Percentiles rank a stretch among this genome's conserved stretches.
phyloP scores from a whole-genome alignment of 768 basidiomycete genomes.

The Mycena crocata region DNA sequence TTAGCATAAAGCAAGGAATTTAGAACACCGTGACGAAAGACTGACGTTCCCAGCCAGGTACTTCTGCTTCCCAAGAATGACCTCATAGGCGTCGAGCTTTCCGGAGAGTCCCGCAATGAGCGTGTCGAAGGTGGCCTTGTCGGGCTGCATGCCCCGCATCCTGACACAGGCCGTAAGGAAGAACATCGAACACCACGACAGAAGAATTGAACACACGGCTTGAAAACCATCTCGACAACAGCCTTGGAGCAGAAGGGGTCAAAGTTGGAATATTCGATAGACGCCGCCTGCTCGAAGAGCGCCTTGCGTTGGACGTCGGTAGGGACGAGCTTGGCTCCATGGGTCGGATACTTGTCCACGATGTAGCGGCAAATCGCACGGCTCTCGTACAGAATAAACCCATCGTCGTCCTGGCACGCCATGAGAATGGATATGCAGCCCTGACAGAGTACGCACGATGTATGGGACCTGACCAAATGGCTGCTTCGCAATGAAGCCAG shows the following conservation, averaged over 20 bases:
- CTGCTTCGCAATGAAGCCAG: neutral
- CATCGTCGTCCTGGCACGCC: slow-evolving; percentile 53
- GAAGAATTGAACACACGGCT: slow-evolving; percentile 16
- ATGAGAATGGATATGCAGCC: neutral
- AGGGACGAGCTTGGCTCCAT: slow-evolving; percentile 57
- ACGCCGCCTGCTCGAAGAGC: slow-evolving; percentile 38
- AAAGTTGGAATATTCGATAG: slow-evolving; percentile 23
- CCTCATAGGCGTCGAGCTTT: slow-evolving; percentile 64
- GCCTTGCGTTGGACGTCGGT: slow-evolving; percentile 36
- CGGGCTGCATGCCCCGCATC: slow-evolving; percentile 33
- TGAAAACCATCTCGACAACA: slow-evolving; percentile 18
- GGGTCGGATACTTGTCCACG: slow-evolving; percentile 51
- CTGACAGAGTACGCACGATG: slow-evolving; percentile 4
- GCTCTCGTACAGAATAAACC: slow-evolving; percentile 59
- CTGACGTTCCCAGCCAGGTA: slow-evolving; percentile 73
- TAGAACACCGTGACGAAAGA: neutral
- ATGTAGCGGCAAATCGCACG: slow-evolving; percentile 62
- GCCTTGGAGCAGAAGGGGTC: slow-evolving; percentile 7
- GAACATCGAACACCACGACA: neutral
- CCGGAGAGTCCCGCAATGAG: slow-evolving; percentile 43
- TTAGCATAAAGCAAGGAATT: neutral
- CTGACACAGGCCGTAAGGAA: neutral
- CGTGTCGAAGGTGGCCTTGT: slow-evolving; percentile 42
- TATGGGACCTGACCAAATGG: slow-evolving; percentile 53
- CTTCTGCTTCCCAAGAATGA: slow-evolving; percentile 64